Percentiles rank a stretch among this genome's conserved stretches.
These are phyloP conservation scores for Phytophthora foliorum DNA, from an alignment of 352 stramenopile species.

Conservation along the genomic window DNA sequence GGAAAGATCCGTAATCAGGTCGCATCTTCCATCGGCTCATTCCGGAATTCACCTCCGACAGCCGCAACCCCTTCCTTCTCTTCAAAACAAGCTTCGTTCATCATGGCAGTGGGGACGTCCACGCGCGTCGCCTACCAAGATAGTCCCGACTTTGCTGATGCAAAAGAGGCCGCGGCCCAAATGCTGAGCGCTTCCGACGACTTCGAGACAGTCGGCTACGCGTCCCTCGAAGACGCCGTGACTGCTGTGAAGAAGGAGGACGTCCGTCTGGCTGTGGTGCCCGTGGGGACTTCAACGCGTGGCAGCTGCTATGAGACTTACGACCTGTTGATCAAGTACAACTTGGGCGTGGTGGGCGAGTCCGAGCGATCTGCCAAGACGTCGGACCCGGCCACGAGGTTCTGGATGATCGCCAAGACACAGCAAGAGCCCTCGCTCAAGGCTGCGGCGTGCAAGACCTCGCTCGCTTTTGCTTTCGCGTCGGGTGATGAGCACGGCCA, in stretches of 20 bases:
- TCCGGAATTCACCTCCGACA: not conserved
- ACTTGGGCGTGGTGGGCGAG: constrained; percentile 72
- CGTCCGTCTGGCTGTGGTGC: constrained; percentile 94
- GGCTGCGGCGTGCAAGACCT: constrained; percentile 65
- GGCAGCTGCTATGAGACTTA: constrained; percentile 98
- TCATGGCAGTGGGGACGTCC: constrained; percentile 22
- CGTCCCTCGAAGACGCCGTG: constrained; percentile 60
- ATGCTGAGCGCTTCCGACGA: constrained; percentile 18
- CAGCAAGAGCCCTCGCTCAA: constrained; percentile 28
- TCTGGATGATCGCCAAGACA: constrained; percentile 85
- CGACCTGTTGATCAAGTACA: constrained; percentile 80
- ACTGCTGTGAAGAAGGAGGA: constrained; percentile 78
- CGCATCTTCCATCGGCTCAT: constrained; percentile 62
- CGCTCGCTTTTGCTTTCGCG: constrained; percentile 76
- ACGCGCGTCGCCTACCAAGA: constrained; percentile 31
- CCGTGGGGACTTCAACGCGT: constrained; percentile 96
- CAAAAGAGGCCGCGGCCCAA: constrained; percentile 26
- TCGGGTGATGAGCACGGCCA: constrained; percentile 68
- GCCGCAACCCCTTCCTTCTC: not conserved
- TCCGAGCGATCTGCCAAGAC: constrained; percentile 13
- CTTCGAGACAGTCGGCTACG: constrained; percentile 20
- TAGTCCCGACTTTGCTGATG: not conserved
- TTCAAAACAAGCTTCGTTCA: not conserved
- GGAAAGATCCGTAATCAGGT: not conserved
- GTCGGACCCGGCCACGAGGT: constrained; percentile 74